Evolutionary conservation across 2,329 filamentous ascomycete genomes (phyloP).

Genomic region (Rhinocladiella similis): DNA sequence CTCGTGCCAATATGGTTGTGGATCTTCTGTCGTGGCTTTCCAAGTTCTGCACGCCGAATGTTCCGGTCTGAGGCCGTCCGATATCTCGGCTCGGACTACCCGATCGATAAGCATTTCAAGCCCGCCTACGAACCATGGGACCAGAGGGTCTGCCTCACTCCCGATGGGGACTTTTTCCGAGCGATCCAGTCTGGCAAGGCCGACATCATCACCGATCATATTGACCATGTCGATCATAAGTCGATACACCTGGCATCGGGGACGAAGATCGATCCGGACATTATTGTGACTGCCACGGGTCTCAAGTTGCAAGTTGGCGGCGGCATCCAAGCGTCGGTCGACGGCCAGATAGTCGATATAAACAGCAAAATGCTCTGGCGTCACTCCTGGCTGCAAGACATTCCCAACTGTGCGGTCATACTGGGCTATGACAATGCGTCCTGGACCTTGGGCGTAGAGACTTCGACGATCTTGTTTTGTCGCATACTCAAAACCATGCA

Average conservation of each 20-base stretch:
- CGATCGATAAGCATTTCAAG: conserved; percentile 63
- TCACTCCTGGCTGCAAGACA: conserved; percentile 45
- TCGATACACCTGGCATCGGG: conserved; percentile 50
- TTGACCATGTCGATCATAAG: conserved; percentile 51
- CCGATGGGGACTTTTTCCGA: conserved; percentile 57
- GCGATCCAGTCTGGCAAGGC: conserved; percentile 51
- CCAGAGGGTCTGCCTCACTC: conserved; percentile 67
- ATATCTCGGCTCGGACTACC: conserved; percentile 35
- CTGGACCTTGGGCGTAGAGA: conserved; percentile 47
- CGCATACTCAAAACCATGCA: conserved; percentile 35
- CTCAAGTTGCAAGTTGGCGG: conserved; percentile 42
- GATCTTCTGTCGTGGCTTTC: conserved; percentile 20
- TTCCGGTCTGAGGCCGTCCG: conserved; percentile 3
- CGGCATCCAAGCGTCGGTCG: conserved; percentile 36
- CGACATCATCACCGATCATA: conserved; percentile 54
- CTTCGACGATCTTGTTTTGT: conserved; percentile 39
- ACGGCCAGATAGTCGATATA: conserved; percentile 35
- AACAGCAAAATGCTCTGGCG: conserved; percentile 43
- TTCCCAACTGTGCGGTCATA: conserved; percentile 42
- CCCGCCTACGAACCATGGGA: conserved; percentile 68
- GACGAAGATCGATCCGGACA: conserved; percentile 39
- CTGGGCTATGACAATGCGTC: conserved; percentile 46
- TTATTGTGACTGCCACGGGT: conserved; percentile 46
- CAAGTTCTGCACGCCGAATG: conserved; percentile 5
- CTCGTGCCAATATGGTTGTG: conserved; percentile 9